Conservation (phyloP, 352 stramenopile genomes). For the Pythium dissimile region DNA sequence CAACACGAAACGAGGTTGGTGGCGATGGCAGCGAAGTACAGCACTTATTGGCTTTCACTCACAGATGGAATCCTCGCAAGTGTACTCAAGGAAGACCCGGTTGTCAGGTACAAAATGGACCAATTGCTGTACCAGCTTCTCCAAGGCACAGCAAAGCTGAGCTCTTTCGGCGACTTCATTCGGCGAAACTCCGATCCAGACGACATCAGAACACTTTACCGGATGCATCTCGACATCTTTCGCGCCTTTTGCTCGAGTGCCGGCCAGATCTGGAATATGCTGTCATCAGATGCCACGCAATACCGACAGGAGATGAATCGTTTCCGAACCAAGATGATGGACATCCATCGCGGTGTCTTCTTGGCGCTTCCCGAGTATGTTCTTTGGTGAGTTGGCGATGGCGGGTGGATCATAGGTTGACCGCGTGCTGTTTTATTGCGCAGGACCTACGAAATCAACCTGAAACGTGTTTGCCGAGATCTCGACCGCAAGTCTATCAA, state of each 20-base stretch:
- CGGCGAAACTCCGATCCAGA: slow-evolving; percentile 19
- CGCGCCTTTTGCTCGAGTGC: slow-evolving; percentile 52
- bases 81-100: slow-evolving; percentile 38
- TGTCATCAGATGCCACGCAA: slow-evolving; percentile 10
- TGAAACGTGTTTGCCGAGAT: slow-evolving; percentile 43
- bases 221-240: slow-evolving; percentile 69
- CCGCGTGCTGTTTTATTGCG: too few species aligned
- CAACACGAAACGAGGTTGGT: not conserved
- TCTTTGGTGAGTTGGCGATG: too few species aligned
- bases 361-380: slow-evolving; percentile 65
- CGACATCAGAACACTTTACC: slow-evolving; percentile 37
- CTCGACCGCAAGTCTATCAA: slow-evolving; percentile 47
- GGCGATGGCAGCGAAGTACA: slow-evolving; percentile 21
- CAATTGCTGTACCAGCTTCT: slow-evolving; percentile 43
- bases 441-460: slow-evolving; percentile 73
- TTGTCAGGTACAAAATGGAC: slow-evolving; percentile 53
- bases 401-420: too few species aligned
- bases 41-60: slow-evolving; percentile 67
- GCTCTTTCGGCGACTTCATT: slow-evolving; percentile 35
- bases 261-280: slow-evolving; percentile 34
- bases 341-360: slow-evolving; percentile 58
- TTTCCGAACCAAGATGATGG: slow-evolving; percentile 57
- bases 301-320: slow-evolving; percentile 30
- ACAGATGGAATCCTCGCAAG: slow-evolving; percentile 66
- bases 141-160: slow-evolving; percentile 30